Conservation (phyloP, 805 yeast genomes). For the Myxozyma neotropica region DNA sequence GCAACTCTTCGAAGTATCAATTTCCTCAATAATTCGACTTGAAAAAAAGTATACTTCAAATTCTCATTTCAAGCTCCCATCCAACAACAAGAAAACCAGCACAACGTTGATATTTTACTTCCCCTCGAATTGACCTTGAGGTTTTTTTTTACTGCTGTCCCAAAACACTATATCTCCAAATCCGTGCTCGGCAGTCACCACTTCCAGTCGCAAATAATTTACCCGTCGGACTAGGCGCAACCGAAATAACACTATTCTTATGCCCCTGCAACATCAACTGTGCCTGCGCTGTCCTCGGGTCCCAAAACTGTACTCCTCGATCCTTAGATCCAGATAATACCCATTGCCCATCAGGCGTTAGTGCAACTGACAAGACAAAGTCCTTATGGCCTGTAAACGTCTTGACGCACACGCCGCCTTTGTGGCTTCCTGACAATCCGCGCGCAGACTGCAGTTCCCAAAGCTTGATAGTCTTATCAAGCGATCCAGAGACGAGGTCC, state of each 20-base stretch:
- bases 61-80: too few relatives aligned
- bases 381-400: conserved; percentile 96
- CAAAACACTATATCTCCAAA: conserved; percentile 59
- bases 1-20: background rate
- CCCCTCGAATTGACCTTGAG: too few relatives aligned
- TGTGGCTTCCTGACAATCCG: conserved; percentile 44
- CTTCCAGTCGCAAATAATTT: conserved; percentile 95
- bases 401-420: conserved; percentile 67
- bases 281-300: conserved; percentile 86
- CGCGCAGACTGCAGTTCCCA: conserved; percentile 77
- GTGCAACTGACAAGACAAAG: conserved; percentile 89
- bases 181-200: conserved; percentile 96
- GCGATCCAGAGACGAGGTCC: conserved; percentile 90
- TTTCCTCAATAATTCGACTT: too few relatives aligned
- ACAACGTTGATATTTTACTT: too few relatives aligned
- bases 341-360: conserved; percentile 90
- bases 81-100: too few relatives aligned
- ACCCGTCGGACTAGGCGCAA: conserved; percentile 83
- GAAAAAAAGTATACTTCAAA: too few relatives aligned
- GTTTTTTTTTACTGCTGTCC: conserved; percentile 20
- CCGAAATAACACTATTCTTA: conserved; percentile 91
- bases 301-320: conserved; percentile 97
- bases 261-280: conserved; percentile 96
- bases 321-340: conserved; percentile 94
- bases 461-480: conserved; percentile 92